Base-by-base conservation (phyloP, 345 rosid genomes). In the Lenwebbia sp. region DNA sequence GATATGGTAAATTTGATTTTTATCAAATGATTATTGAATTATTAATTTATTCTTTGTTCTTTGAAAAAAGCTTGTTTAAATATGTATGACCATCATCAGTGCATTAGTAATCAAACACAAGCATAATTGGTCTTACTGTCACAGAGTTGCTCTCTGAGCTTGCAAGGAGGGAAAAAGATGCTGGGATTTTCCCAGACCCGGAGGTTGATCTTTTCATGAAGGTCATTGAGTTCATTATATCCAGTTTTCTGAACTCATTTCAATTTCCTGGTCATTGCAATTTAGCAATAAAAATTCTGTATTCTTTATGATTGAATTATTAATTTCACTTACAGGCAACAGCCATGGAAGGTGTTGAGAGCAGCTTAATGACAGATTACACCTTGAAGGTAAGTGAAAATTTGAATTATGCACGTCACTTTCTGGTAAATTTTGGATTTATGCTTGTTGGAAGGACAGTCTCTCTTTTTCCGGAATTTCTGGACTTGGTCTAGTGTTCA, bases 161-260 rank as follows among this genome's bases (percentile, higher is more conserved):
- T 85, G 98, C 91, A 58, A 92, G 91, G 51, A 94, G 98, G 82
- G 99, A 96, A 89, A 96, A 90, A 81, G 96, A 91, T 54, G 95
- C 94, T 30, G 94, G 99, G 55, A 94, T 96, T 19, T 88, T 90
- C 58, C 99, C 99, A 2, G 99, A 96, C 82, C 92, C 96, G 55
- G 97, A 96, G 88, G 88, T 94, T 50, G 99, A 96, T 92, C 93
- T 96, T 47, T 96, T 94, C 93, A 95, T 96, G 99, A 96, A 96
- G 94, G 96, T 94, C 85, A 83, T 26, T 65, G 6, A 50, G 21
- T 52, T 33, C 76, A 17, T 17, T 65, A 47, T 81, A 50, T 44
- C 33, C 74, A 60, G 28, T 23, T 81, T 51, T 23, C 10, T 82
- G 49, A 54, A n/a, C 22, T 37, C 37, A 58, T 2, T 65, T 44